These are phyloP conservation scores for Huntiella omanensis DNA, from an alignment of 2,329 filamentous ascomycete species.

Conservation along the genomic window DNA sequence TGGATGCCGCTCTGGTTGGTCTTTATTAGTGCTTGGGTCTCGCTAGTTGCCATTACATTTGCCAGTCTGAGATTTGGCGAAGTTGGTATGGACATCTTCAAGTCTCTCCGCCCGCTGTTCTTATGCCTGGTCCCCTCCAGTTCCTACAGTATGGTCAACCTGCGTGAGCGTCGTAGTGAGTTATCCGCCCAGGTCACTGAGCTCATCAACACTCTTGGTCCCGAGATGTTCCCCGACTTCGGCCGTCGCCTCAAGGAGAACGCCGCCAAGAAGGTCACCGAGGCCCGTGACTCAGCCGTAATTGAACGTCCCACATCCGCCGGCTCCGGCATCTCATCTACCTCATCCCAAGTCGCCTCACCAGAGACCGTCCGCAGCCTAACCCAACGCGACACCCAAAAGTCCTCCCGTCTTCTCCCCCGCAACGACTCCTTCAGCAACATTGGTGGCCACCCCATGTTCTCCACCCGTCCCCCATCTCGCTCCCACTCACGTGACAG, in stretches of 20 bases:
- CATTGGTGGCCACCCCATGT: slow-evolving; percentile 71
- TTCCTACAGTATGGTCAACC: slow-evolving; percentile 62
- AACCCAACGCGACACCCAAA: slow-evolving; percentile 31
- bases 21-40: slow-evolving; percentile 52
- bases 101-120: slow-evolving; percentile 74
- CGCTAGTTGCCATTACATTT: slow-evolving; percentile 81
- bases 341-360: slow-evolving; percentile 21
- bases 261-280: slow-evolving; percentile 19
- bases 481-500: slow-evolving; percentile 43
- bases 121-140: slow-evolving; percentile 71
- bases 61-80: slow-evolving; percentile 88
- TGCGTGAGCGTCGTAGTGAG: slow-evolving; percentile 52
- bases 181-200: slow-evolving; percentile 72
- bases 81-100: slow-evolving; percentile 97
- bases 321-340: slow-evolving; percentile 11
- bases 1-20: slow-evolving; percentile 67
- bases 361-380: slow-evolving; percentile 23
- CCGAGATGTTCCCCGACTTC: slow-evolving; percentile 95
- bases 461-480: slow-evolving; percentile 72
- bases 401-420: slow-evolving; percentile 39
- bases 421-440: slow-evolving; percentile 90
- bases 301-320: slow-evolving; percentile 16
- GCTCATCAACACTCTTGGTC: slow-evolving; percentile 84
- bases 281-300: slow-evolving; percentile 13
- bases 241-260: slow-evolving; percentile 53